Base-by-base conservation (phyloP, 495 filamentous ascomycete species). In the Hyaloscypha finlandica region DNA sequence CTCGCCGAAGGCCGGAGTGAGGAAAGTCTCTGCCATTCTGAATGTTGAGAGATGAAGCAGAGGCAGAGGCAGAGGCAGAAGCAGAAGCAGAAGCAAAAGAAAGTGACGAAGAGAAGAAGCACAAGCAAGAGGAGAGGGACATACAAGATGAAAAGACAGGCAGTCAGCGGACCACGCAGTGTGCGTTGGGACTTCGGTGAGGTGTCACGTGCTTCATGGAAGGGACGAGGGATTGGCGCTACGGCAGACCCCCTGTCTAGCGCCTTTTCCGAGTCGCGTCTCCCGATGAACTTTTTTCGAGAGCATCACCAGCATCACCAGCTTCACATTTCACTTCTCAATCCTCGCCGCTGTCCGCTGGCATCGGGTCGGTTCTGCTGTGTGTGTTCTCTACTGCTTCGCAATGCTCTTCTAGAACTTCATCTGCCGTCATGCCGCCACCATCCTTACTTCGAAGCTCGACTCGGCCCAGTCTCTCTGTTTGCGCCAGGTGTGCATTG, bases 401-500 rank as follows among this genome's bases (percentile, higher is more conserved):
- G 29, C n/a, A 30, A 54, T 67, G 64, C 8, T 61, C 8, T 56
- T 35, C 29, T 67, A 56, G 53, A 29, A 19, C 42, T 39, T 6
- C 19, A 45, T 29, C 32, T 48, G 70, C 63, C 68, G 60, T 19
- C 58, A 74, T 74, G 73, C 70, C 70, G 56, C 45, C 67, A 53
- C 65, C 57, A n/a, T 67, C 63, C 16, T 51, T 73, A 0, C 39
- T 74, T 12, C 67, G 70, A 67, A 65, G 12, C 22, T 58, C 71
- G n/a, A 39, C 32, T 12, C 66, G 57, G 37, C 54, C 45, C 12
- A 32, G 55, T 19, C 64, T 68, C 6, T 66, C 64, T 32, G 37
- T 73, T 48, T 75, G 73, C 62, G 61, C 73, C 8, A 67, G 67
- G 63, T 71, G 68, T 54, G 64, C 69, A 11, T 65, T 73, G 48